These are phyloP conservation scores for Bruguiera sexangula DNA, from an alignment of 345 rosid species.

Conservation along the genomic window DNA sequence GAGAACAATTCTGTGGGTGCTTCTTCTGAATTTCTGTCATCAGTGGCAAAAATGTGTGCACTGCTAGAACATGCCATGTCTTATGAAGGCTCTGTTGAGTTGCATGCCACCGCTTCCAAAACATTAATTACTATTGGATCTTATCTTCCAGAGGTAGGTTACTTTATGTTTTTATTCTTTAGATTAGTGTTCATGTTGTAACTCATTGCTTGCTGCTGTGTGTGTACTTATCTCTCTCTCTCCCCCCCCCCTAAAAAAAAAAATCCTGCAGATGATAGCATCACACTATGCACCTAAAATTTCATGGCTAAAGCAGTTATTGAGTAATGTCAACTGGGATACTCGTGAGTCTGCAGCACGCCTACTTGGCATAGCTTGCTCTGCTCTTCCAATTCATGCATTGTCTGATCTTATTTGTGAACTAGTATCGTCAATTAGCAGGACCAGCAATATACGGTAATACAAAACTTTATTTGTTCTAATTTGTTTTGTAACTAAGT, in stretches of 20 bases:
- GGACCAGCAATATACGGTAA: constrained; percentile 59
- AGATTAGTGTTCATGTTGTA: constrained; percentile 1
- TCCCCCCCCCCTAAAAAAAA: background rate
- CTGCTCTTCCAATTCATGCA: constrained; percentile 55
- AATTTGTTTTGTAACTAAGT: background rate
- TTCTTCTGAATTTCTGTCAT: constrained; percentile 57
- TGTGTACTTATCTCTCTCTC: constrained; percentile 7
- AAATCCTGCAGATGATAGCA: constrained; percentile 55
- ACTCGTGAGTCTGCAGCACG: constrained; percentile 91
- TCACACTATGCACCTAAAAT: constrained; percentile 55
- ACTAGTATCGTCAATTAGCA: constrained; percentile 48
- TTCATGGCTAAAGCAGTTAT: constrained; percentile 77
- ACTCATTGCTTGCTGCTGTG: background rate
- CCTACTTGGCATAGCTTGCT: constrained; percentile 86
- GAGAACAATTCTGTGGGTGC: constrained; percentile 43
- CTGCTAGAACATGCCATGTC: constrained; percentile 88
- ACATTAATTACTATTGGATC: constrained; percentile 73
- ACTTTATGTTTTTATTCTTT: constrained; percentile 5
- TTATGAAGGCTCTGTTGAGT: constrained; percentile 72
- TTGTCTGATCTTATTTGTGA: constrained; percentile 59
- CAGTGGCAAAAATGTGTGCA: constrained; percentile 63
- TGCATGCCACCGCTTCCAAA: constrained; percentile 82
- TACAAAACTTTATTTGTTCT: background rate
- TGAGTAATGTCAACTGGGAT: constrained; percentile 72
- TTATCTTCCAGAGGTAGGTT: constrained; percentile 67